Base-by-base conservation (phyloP, 1,284 basidiomycete species). In the Meira miltonrushii region DNA sequence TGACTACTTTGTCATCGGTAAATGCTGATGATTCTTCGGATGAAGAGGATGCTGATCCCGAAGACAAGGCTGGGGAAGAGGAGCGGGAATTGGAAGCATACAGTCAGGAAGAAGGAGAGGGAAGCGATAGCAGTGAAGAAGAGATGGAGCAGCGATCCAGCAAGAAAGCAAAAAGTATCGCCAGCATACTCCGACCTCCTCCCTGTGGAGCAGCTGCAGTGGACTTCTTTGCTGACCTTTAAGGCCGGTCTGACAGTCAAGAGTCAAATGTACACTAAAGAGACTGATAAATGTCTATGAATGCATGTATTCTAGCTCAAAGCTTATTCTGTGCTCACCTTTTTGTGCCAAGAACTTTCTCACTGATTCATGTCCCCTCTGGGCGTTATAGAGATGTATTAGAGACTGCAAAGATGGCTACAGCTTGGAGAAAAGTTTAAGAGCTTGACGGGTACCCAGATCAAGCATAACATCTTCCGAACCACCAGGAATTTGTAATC, bases 401-500 rank as follows among this genome's bases (percentile, higher is more conserved):
- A 33, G 28, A 33, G 28, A 33, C 28, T 33, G 8, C 28, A 33
- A n/a, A n/a, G n/a, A n/a, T 33, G 28, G 8, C 28, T 33, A 33
- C 28, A 33, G 28, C 28, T 33, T 33, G 28, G 28, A 33, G 28
- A 33, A 33, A 33, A 33, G 28, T 33, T 71, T 71, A 54, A 71
- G 59, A 61, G 69, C 63, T 57, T 73, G 69, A 39, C 69, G 55
- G 11, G 69, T 67, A 46, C 67, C 68, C 21, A 74, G 58, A 48
- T 73, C 71, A 39, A 73, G 50, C 58, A 73, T 54, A 9, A 73
- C 65, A 38, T 71, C 67, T 49, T 71, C 68, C 47, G 64, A 62
- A 21, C 71, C 71, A 6, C 71, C 71, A 2, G 71, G 71, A 1
- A 71, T 65, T 12, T 64, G 64, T 1, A 72, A 48, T 0, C 55